phyloP scores from a whole-genome alignment of 768 basidiomycete species.

The Ramaria sp. region DNA sequence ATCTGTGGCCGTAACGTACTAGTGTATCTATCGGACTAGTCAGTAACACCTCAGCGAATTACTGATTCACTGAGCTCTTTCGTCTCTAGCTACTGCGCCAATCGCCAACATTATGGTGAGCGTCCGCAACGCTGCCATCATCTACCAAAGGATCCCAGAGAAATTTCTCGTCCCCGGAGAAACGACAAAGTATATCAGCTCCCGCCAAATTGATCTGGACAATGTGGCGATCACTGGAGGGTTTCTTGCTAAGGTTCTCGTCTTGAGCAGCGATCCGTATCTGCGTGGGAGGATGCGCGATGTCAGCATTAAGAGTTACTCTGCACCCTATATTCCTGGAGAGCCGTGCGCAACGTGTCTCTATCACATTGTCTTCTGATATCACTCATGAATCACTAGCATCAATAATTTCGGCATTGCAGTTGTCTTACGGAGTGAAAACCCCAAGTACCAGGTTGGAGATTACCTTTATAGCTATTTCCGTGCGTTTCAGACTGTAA shows the following conservation, averaged over 20 bases:
- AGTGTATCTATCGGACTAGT: too few species aligned
- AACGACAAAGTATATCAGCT: conserved; percentile 34
- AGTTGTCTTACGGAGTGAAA: conserved; percentile 33
- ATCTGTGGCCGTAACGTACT: too few species aligned
- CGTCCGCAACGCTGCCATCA: background rate
- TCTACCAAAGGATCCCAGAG: background rate
- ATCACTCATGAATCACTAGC: conserved; percentile 12
- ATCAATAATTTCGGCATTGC: conserved; percentile 30
- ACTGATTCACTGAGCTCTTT: too few species aligned
- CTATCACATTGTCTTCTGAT: background rate
- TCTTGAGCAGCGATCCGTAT: conserved; percentile 37
- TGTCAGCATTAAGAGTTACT: conserved; percentile 4
- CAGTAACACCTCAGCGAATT: too few species aligned
- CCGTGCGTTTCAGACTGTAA: conserved; percentile 11
- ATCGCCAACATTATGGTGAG: too few species aligned
- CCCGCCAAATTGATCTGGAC: conserved; percentile 39
- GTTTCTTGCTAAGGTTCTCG: conserved; percentile 39
- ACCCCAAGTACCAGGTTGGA: conserved; percentile 23
- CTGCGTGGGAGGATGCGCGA: conserved; percentile 29
- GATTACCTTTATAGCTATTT: conserved; percentile 29
- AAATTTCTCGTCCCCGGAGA: conserved; percentile 22
- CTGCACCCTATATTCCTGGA: conserved; percentile 14
- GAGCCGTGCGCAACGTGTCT: conserved; percentile 16
- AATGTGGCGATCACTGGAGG: conserved; percentile 32
- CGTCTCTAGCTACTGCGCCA: too few species aligned